Conservation (phyloP, 1,139 yeast genomes). For the Debaryomyces fabryi region DNA sequence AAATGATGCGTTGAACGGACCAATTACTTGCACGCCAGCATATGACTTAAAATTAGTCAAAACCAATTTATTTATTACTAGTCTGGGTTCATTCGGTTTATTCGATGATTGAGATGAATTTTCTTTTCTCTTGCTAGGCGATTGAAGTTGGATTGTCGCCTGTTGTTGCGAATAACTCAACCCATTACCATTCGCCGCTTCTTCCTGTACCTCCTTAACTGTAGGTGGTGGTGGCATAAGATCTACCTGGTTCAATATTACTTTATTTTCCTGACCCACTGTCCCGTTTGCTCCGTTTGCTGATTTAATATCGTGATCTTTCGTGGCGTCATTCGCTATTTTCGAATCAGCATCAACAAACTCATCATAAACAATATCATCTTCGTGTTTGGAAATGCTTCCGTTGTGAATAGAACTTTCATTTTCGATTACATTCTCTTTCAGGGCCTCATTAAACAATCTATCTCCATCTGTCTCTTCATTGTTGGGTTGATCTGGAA, state of each 20-base stretch:
- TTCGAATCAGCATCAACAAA: constrained; percentile 4
- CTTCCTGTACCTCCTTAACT: neutral
- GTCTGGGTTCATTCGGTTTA: constrained; percentile 48
- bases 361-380: constrained; percentile 2
- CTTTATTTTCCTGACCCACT: constrained; percentile 9
- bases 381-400: neutral
- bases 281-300: neutral
- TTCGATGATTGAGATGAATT: constrained; percentile 13
- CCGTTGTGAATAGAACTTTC: neutral
- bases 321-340: neutral
- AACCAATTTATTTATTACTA: constrained; percentile 74
- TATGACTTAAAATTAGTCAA: constrained; percentile 91
- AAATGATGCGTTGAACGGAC: constrained; percentile 92
- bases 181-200: neutral
- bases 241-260: constrained; percentile 9
- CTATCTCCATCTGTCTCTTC: constrained; percentile 12
- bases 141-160: constrained; percentile 27
- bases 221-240: constrained; percentile 5
- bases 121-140: constrained; percentile 33
- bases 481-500: constrained; percentile 1
- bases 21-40: constrained; percentile 92
- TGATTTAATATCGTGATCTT: neutral
- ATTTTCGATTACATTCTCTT: neutral
- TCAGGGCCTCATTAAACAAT: neutral
- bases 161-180: constrained; percentile 37